Conservation (phyloP, 345 rosid species). For the Brassica rapa region DNA sequence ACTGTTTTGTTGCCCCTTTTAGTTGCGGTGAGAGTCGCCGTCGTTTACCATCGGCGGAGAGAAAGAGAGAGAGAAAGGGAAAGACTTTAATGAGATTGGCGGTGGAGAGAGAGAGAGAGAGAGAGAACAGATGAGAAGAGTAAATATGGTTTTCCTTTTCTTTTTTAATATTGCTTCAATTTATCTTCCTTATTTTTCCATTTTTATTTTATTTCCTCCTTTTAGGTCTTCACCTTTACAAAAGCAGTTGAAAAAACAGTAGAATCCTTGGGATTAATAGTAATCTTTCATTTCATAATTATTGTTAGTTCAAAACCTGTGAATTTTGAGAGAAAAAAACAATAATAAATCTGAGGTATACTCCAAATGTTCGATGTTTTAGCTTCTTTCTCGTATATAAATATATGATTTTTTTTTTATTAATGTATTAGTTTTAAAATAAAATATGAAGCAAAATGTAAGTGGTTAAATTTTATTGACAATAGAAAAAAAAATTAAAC, state of each 20-base stretch:
- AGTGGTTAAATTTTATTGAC: too few species aligned
- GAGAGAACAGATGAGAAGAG: neutral
- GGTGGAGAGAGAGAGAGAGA: constrained; percentile 38
- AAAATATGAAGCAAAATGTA: too few species aligned
- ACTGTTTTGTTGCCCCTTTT: neutral
- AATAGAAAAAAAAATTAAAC: too few species aligned
- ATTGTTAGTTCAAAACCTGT: neutral
- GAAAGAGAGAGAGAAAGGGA: constrained; percentile 18
- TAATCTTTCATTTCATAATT: neutral
- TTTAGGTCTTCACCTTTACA: constrained; percentile 27
- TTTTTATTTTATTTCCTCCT: neutral
- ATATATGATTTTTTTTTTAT: too few species aligned
- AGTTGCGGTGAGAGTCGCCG: constrained; percentile 32
- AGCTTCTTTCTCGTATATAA: too few species aligned
- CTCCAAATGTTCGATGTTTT: too few species aligned
- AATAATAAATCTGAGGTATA: neutral
- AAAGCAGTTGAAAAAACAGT: constrained; percentile 28
- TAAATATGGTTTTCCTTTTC: constrained; percentile 13
- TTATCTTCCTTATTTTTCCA: neutral
- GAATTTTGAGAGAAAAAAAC: neutral
- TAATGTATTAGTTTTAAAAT: too few species aligned
- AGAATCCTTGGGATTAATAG: constrained; percentile 20
- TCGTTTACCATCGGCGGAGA: constrained; percentile 36
- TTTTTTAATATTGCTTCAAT: neutral
- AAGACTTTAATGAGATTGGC: constrained; percentile 10